phyloP scores from a whole-genome alignment of 805 yeast species.

The Hanseniaspora nectarophila region DNA sequence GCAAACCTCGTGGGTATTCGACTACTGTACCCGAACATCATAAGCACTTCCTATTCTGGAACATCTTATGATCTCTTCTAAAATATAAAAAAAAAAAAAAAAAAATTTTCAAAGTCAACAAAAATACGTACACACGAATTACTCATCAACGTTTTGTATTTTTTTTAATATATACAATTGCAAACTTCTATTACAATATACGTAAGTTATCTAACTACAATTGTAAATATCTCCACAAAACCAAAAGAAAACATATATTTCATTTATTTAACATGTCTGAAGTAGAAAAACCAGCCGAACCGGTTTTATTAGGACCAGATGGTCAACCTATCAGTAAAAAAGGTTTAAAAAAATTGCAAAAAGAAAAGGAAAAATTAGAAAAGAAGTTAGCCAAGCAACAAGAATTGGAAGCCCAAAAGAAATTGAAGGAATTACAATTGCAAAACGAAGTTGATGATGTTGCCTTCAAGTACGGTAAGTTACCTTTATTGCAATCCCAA shows the following conservation, averaged over 20 bases:
- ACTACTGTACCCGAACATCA: too few species aligned
- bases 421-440: constrained; percentile 60
- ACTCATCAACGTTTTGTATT: too few species aligned
- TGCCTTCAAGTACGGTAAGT: constrained; percentile 67
- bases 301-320: constrained; percentile 49
- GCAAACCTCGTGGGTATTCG: too few species aligned
- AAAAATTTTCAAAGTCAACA: too few species aligned
- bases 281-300: constrained; percentile 16
- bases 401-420: constrained; percentile 73
- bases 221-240: too few species aligned
- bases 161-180: too few species aligned
- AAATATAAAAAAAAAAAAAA: too few species aligned
- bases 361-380: constrained; percentile 81
- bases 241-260: constrained; percentile 16
- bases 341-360: constrained; percentile 87
- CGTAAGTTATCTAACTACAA: too few species aligned
- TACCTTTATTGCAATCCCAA: constrained; percentile 70
- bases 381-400: constrained; percentile 91
- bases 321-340: constrained; percentile 87
- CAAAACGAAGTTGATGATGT: constrained; percentile 72
- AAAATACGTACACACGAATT: too few species aligned
- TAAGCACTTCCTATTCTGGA: too few species aligned
- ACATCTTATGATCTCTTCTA: too few species aligned
- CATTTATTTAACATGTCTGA: constrained; percentile 12
- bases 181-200: too few species aligned